Base-by-base conservation (phyloP, 257 asterid species). In the Nicotiana benthamiana region DNA sequence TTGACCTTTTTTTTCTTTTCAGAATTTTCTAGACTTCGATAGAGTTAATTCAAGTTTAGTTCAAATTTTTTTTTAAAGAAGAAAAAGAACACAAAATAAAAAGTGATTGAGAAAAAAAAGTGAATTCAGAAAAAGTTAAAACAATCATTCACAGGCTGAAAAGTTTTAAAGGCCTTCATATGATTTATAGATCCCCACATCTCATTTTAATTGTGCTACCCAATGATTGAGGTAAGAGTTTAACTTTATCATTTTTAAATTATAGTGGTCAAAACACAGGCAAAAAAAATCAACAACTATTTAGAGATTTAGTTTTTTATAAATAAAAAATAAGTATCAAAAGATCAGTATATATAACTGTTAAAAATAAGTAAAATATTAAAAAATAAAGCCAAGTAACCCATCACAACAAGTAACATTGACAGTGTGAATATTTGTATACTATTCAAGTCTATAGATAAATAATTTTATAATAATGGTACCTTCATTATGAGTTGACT, bases 401-500 rank as follows among this genome's bases (percentile, higher is more conserved):
- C 48, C 12, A 40, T 40, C 12, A 40, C 48, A 8, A 40, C 12
- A 40, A 40, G 10, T 60, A 40, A 40, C 16, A 65, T 60, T 18
- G 22, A 75, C 30, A 4, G 9, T 12, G 40, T 9, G 11, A 30
- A 28, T 13, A 5, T 27, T 28, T n/a, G 2, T 75, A 27, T 36
- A 61, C 0, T 72, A 6, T 32, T 72, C 27, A 54, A 13, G 9
- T 36, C n/a, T 52, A 17, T 11, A 53, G 2, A n/a, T 70, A 17
- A 57, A 54, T 18, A n/a, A 16, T 17, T 15, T 27, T 13, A 32
- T 16, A 54, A n/a, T 27, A 17, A 74, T 24, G 36, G 9, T 74
- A 94, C 97, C 97, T 93, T 92, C 92, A 91, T 92, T 84, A 94
- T 87, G 16, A 92, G 48, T 95, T 95, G 86, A 93, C 90, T 88